Evolutionary conservation across 805 yeast species (phyloP).

Genomic region (Saturnispora bothae): DNA sequence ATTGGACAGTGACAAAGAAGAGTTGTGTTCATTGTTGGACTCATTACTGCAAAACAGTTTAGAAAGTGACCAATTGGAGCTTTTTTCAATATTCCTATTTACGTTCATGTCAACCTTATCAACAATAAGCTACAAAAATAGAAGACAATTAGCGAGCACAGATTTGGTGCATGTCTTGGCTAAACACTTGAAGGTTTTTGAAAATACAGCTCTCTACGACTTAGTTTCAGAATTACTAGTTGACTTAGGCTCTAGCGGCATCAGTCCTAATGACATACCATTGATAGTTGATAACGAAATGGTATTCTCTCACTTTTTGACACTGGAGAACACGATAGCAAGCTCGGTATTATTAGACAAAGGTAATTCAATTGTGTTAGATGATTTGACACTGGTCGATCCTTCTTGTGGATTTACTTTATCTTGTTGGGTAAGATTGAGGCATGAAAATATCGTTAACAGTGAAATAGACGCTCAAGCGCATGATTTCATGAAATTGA

Average conservation of each 20-base stretch:
- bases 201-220: not conserved
- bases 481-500: not conserved
- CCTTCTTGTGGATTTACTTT: constrained; percentile 16
- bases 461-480: not conserved
- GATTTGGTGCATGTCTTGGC: not conserved
- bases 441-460: no score
- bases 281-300: not conserved
- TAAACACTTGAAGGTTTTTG: not conserved
- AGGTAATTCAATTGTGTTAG: constrained; percentile 6
- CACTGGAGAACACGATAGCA: not conserved
- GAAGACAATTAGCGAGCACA: not conserved
- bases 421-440: constrained; percentile 20
- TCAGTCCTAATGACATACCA: no score
- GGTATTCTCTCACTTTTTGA: not conserved
- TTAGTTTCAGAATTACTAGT: not conserved
- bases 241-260: not conserved
- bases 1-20: no score
- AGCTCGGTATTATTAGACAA: not conserved
- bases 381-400: constrained; percentile 11
- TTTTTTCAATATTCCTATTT: constrained; percentile 1
- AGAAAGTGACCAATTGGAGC: not conserved
- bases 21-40: no score
- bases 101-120: not conserved
- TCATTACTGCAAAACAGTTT: no score
- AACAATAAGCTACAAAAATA: not conserved